A percentile compares a stretch with the other conserved stretches of the same genome.
These are phyloP conservation scores for Phyllosticta ampelicida DNA, from an alignment of 2,329 filamentous ascomycete species.

Conservation along the genomic window DNA sequence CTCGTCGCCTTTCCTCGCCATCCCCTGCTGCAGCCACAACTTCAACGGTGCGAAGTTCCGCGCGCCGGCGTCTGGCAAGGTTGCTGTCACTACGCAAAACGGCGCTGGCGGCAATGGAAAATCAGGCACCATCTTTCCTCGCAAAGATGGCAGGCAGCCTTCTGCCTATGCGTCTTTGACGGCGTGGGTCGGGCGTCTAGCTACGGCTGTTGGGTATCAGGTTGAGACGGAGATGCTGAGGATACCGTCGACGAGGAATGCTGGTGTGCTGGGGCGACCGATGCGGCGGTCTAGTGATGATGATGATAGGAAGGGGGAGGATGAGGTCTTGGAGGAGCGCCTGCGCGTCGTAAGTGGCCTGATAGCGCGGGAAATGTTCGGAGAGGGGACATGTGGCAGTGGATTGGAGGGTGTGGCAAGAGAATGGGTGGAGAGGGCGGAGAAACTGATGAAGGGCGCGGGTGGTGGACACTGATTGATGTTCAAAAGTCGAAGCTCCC, in stretches of 20 bases:
- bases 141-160: conserved; percentile 29
- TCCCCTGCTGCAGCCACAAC: conserved; percentile 90
- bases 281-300: conserved; percentile 14
- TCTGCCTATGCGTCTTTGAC: conserved; percentile 80
- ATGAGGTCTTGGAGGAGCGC: conserved; percentile 39
- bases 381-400: conserved; percentile 25
- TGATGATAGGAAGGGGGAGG: conserved; percentile 43
- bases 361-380: conserved; percentile 41
- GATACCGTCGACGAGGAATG: conserved; percentile 87
- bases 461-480: conserved; percentile 32
- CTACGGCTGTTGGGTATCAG: conserved; percentile 59
- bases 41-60: conserved; percentile 66
- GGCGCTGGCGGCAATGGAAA: conserved; percentile 6
- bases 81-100: neutral
- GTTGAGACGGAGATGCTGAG: conserved; percentile 77
- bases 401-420: conserved; percentile 31
- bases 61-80: conserved; percentile 34
- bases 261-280: conserved; percentile 60
- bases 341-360: conserved; percentile 51
- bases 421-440: conserved; percentile 43
- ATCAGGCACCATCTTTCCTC: conserved; percentile 14
- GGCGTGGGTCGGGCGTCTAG: conserved; percentile 61
- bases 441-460: conserved; percentile 35
- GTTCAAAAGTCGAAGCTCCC: neutral
- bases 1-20: conserved; percentile 73